These are phyloP conservation scores for Quercus alba DNA, from an alignment of 306 rosid genomes.

Conservation along the genomic window DNA sequence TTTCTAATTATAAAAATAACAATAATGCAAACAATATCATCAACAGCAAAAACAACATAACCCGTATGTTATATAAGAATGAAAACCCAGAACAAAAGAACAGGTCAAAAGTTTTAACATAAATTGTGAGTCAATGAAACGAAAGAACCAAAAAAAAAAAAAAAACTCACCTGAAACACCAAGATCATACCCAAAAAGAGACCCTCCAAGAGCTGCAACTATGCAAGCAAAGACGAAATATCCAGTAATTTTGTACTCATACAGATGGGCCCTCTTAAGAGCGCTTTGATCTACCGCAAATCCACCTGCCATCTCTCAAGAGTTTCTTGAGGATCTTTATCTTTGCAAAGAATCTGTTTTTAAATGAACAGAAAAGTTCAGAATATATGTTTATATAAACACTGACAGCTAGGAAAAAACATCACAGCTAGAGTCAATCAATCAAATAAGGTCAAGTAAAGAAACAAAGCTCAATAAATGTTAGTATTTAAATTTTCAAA, in stretches of 20 bases:
- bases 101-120: not conserved
- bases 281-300: conserved; percentile 27
- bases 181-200: conserved; percentile 86
- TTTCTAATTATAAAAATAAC: not conserved
- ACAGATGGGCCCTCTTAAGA: conserved; percentile 65
- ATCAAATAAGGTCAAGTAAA: not conserved
- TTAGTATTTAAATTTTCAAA: not conserved
- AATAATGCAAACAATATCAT: not conserved
- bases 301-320: conserved; percentile 63
- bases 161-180: conserved; percentile 81
- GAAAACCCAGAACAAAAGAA: conserved; percentile 10
- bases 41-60: not conserved
- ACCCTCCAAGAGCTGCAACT: conserved; percentile 88
- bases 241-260: conserved; percentile 56
- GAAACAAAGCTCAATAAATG: not conserved
- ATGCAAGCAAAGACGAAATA: conserved; percentile 69
- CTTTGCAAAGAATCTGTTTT: not conserved
- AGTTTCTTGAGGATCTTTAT: not conserved
- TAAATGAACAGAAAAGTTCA: not conserved
- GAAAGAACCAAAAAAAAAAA: no score
- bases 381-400: not conserved
- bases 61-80: not conserved
- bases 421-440: not conserved
- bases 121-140: not conserved
- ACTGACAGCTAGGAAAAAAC: not conserved